Conservation (phyloP, 2,329 filamentous ascomycete species). For the Xylaria digitata region DNA sequence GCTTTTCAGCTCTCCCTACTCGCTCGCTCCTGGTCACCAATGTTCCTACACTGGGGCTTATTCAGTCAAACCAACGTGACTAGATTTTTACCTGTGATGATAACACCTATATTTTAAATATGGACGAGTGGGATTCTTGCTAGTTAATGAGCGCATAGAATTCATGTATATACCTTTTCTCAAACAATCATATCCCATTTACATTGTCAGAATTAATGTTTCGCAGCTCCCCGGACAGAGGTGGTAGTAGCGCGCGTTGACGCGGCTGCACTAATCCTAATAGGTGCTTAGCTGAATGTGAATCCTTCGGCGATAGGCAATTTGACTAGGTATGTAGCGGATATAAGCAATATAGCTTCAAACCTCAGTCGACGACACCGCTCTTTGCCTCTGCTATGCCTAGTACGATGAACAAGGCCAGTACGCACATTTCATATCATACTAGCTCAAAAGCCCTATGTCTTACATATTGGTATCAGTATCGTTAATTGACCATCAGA, state of each 20-base stretch:
- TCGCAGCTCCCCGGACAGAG: neutral
- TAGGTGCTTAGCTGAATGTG: constrained; percentile 1
- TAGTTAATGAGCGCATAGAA: neutral
- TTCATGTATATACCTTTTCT: neutral
- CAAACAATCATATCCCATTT: neutral
- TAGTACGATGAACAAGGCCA: neutral
- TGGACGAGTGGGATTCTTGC: neutral
- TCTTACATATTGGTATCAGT: neutral
- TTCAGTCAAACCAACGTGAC: neutral
- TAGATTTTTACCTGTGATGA: neutral
- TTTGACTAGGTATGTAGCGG: neutral
- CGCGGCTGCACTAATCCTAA: neutral
- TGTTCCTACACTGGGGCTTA: no score
- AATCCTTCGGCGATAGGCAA: neutral
- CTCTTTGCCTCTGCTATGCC: neutral
- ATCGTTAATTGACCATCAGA: neutral
- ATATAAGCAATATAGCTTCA: neutral
- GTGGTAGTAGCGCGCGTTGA: neutral
- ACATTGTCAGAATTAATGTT: neutral
- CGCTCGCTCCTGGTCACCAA: neutral
- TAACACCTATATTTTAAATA: neutral
- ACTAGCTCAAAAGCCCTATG: neutral
- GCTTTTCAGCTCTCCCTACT: constrained; percentile 4
- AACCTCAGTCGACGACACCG: neutral
- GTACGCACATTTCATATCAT: neutral